phyloP scores from a whole-genome alignment of 1,284 basidiomycete species.

The Cryptococcus floricola region DNA sequence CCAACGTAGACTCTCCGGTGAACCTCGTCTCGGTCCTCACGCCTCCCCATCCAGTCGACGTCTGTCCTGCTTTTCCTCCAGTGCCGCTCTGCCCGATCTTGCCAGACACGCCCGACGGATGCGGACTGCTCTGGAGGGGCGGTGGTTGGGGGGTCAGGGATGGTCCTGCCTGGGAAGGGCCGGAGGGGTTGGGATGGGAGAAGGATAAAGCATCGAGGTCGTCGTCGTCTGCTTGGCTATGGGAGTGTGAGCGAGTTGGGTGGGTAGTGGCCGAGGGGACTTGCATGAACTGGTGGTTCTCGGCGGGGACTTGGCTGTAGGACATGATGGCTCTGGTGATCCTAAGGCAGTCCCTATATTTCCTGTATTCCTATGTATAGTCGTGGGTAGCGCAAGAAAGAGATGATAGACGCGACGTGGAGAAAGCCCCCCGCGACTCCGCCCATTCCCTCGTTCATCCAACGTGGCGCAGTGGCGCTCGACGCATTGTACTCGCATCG shows the following conservation, averaged over 20 bases:
- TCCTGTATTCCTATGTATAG: too few species aligned
- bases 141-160: conserved; percentile 10
- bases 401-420: conserved; percentile 1
- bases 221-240: conserved; percentile 49
- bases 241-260: background rate
- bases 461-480: too few species aligned
- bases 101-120: conserved; percentile 58
- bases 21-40: conserved; percentile 80
- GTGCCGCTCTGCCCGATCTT: conserved; percentile 37
- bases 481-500: too few species aligned
- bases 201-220: conserved; percentile 49
- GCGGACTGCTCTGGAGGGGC: conserved; percentile 12
- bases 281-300: conserved; percentile 1
- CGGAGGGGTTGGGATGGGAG: conserved; percentile 26
- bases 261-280: background rate
- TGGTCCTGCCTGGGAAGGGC: background rate
- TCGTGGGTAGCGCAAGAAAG: too few species aligned
- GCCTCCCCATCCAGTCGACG: conserved; percentile 56
- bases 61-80: conserved; percentile 5
- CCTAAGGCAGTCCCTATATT: background rate
- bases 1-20: conserved; percentile 76
- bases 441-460: too few species aligned
- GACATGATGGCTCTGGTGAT: background rate
- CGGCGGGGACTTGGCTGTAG: background rate
- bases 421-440: background rate